A percentile compares a stretch with the other conserved stretches of the same genome.
Evolutionary conservation across 2,329 filamentous ascomycete genomes (phyloP).

Genomic region (Pseudovirgaria hyperparasitica): DNA sequence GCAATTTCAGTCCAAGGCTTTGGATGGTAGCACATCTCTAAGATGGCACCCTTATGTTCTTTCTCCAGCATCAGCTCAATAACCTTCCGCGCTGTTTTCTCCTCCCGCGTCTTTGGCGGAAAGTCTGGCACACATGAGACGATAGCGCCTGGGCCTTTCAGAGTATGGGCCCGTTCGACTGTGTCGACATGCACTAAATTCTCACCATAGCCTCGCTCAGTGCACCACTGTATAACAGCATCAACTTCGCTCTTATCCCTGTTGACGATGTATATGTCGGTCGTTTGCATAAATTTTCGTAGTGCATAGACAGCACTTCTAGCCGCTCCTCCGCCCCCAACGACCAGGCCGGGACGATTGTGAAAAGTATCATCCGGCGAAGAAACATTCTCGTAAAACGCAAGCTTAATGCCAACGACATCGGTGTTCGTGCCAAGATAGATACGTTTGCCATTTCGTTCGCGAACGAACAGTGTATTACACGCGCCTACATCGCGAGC

Average conservation of each 20-base stretch:
- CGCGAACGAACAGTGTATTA: slow-evolving; percentile 62
- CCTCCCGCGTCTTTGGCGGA: slow-evolving; percentile 50
- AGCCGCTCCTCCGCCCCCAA: slow-evolving; percentile 70
- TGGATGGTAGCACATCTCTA: slow-evolving; percentile 81
- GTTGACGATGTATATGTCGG: slow-evolving; percentile 64
- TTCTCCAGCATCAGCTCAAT: slow-evolving; percentile 37
- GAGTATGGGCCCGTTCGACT: slow-evolving; percentile 43
- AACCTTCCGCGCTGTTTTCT: slow-evolving; percentile 47
- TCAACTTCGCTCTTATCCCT: slow-evolving; percentile 55
- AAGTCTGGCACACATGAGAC: slow-evolving; percentile 68
- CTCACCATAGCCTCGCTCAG: slow-evolving; percentile 44
- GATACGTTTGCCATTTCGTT: slow-evolving; percentile 33
- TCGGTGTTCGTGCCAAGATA: slow-evolving; percentile 72
- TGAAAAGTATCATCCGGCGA: slow-evolving; percentile 37
- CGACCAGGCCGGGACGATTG: slow-evolving; percentile 53
- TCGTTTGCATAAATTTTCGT: slow-evolving; percentile 54
- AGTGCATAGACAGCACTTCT: slow-evolving; percentile 66
- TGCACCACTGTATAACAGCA: slow-evolving; percentile 53
- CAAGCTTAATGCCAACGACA: slow-evolving; percentile 63
- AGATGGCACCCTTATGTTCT: slow-evolving; percentile 50
- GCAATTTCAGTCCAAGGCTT: slow-evolving; percentile 54
- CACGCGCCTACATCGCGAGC: slow-evolving; percentile 62
- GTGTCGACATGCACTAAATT: slow-evolving; percentile 49
- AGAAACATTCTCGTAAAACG: slow-evolving; percentile 40
- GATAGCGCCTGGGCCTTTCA: slow-evolving; percentile 52